Base-by-base conservation (phyloP, 306 rosid species). In the Pachyrhizus erosus region DNA sequence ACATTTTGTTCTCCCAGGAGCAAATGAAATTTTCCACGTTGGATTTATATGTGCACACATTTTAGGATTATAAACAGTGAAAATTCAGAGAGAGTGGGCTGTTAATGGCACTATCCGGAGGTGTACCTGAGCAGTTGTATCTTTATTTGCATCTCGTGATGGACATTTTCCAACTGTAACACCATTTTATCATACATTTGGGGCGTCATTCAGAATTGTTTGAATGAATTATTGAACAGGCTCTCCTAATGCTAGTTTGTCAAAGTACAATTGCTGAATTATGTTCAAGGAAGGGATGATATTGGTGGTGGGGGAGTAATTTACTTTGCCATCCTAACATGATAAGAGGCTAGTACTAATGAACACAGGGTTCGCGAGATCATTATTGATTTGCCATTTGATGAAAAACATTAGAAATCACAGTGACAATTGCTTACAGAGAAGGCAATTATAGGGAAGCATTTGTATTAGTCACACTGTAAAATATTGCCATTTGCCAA, bases 381-480 rank as follows among this genome's bases (percentile, higher is more conserved):
- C 68, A 61, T 26, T 27, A 7, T 34, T 5, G 23, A 23, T 69
- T 76, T 10, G 27, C 12, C 39, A 3, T 78, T 48, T 37, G 62
- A 37, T 65, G 46, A 65, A 33, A 7, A 66, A 77, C 42, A 43
- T 27, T 5, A 9, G 82, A 45, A 60, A 83, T 46, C 42, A 57
- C 27, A 24, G 13, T 57, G 37, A 34, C 71, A 37, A 8, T 72
- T 34, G 26, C 66, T 42, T 34, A 5, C 12, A 18, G 26, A 52
- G 10, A 70, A 51, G 62, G 14, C 29, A 75, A 66, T 31, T 73
- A 67, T 43, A 12, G 17, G 21, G 24, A 76, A 67, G 33, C 80
- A 42, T 39, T 26, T 57, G 85, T 72, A 55, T 86, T 73, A 76
- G 82, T 68, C 86, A 86, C 91, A 86, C 64, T 33, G 70, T 76